These are phyloP conservation scores for Neurospora sp. DNA, from an alignment of 495 filamentous ascomycete species.

Conservation along the genomic window DNA sequence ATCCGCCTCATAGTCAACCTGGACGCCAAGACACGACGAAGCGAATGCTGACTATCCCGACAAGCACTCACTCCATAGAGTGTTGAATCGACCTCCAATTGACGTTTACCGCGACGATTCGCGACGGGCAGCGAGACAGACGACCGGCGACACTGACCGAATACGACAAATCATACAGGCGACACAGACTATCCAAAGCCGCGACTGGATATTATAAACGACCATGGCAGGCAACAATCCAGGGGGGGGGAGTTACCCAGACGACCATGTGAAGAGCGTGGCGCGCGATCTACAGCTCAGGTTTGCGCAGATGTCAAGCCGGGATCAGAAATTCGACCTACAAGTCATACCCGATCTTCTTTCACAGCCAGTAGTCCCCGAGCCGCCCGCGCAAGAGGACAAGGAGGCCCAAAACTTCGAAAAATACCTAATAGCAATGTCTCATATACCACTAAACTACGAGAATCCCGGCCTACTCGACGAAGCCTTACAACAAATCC, in stretches of 20 bases:
- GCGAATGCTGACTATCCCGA: not conserved
- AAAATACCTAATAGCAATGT: conserved; percentile 70
- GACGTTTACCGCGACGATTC: not conserved
- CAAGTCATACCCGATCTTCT: not conserved
- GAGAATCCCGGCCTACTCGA: conserved; percentile 95
- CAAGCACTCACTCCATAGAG: not conserved
- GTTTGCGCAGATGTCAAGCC: not conserved
- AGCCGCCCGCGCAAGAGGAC: conserved; percentile 56
- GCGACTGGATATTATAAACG: not conserved
- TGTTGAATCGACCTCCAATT: not conserved
- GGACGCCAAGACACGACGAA: not conserved
- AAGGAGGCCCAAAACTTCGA: conserved; percentile 68
- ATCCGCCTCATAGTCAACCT: not conserved
- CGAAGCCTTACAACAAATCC: conserved; percentile 77
- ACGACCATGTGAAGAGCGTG: not conserved
- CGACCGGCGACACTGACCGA: not conserved
- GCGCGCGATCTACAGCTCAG: not conserved
- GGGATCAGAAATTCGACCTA: not conserved
- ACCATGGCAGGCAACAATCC: not conserved
- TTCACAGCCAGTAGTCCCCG: not conserved
- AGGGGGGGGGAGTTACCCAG: not conserved
- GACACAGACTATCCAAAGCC: not conserved
- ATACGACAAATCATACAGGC: not conserved
- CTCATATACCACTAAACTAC: conserved; percentile 79
- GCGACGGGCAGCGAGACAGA: not conserved